Base-by-base conservation (phyloP, 352 stramenopile species). In the Globisporangium emineosum region DNA sequence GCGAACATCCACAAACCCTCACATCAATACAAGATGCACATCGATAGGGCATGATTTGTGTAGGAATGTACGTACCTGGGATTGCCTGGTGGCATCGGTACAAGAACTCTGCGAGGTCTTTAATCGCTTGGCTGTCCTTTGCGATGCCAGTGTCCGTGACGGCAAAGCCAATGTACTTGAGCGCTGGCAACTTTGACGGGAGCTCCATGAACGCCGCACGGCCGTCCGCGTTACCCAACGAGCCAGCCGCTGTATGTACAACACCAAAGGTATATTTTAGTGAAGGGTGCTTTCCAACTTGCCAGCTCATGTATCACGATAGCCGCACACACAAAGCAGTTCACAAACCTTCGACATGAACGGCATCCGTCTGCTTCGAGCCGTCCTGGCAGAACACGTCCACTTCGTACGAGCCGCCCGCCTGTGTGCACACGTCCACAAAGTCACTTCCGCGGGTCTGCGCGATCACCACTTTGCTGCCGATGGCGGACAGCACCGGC, bases 61-160 rank as follows among this genome's bases (percentile, higher is more conserved):
- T n/a, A n/a, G 10, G 63, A 57, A 63, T 35, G 21, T 12, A 30
- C 7, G 7, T 73, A 82, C 76, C 56, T 49, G 81, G 77, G 29
- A 82, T 64, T 2, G 65, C 54, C 21, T 76, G 60, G 40, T 73
- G 86, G 53, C 60, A 77, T 17, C 65, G 45, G 15, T 67, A 72
- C 5, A 94, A 62, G 51, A 94, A 83, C 59, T 81, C 71, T 52
- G 70, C 69, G 19, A 94, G 73, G 45, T 89, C 74, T 6, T 60
- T 64, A 43, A 91, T 85, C 21, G 68, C 72, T 32, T 66, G 68
- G 23, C 68, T 75, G 45, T 57, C 68, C 25, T 54, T 32, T 7
- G 56, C 57, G n/a, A 86, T 59, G 29, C 76, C 77, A 13, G 60
- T 57, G 56, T 86, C 77, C 17, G 77, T 86, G 25, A 86, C 66